phyloP scores from a whole-genome alignment of 139 green algal species.

The Penium margaritaceum region DNA sequence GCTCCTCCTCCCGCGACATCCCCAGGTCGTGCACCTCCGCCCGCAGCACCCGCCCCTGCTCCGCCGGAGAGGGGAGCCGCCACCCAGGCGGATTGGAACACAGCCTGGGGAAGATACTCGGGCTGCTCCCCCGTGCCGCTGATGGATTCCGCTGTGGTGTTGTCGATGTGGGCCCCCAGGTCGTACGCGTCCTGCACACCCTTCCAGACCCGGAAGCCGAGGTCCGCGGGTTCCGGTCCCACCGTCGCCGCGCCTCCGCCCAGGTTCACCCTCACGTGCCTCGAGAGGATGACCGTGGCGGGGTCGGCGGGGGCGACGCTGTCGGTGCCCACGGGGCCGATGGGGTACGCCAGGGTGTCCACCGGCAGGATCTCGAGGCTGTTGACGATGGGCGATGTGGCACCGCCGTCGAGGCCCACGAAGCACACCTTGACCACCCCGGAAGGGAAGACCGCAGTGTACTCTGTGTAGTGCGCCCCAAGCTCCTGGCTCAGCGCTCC shows the following conservation, averaged over 20 bases:
- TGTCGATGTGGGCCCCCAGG: neutral
- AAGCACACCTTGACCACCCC: slow-evolving; percentile 10
- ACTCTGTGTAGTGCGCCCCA: slow-evolving; percentile 20
- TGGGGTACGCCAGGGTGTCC: slow-evolving; percentile 1
- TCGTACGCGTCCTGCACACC: neutral
- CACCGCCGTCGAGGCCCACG: neutral
- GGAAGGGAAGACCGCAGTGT: neutral
- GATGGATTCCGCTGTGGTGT: neutral
- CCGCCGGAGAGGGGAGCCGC: too few species aligned
- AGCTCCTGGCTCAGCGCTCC: too few species aligned
- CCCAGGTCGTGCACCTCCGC: too few species aligned
- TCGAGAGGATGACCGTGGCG: slow-evolving; percentile 1
- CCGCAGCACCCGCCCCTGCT: too few species aligned
- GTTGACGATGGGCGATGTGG: slow-evolving; percentile 14
- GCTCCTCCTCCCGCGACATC: too few species aligned
- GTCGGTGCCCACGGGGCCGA: neutral
- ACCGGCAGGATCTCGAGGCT: slow-evolving; percentile 14
- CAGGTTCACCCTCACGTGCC: slow-evolving; percentile 13
- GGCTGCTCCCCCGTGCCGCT: neutral
- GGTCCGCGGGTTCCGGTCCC: slow-evolving; percentile 3
- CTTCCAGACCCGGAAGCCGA: slow-evolving; percentile 25
- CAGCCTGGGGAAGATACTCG: slow-evolving; percentile 3
- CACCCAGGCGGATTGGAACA: slow-evolving; percentile 17
- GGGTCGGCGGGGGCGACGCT: too few species aligned
- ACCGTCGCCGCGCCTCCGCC: neutral